Evolutionary conservation across 331 rosid genomes (phyloP), one percentile per base, ranked within the genome.

Genomic region (Pyrus hybrid): DNA sequence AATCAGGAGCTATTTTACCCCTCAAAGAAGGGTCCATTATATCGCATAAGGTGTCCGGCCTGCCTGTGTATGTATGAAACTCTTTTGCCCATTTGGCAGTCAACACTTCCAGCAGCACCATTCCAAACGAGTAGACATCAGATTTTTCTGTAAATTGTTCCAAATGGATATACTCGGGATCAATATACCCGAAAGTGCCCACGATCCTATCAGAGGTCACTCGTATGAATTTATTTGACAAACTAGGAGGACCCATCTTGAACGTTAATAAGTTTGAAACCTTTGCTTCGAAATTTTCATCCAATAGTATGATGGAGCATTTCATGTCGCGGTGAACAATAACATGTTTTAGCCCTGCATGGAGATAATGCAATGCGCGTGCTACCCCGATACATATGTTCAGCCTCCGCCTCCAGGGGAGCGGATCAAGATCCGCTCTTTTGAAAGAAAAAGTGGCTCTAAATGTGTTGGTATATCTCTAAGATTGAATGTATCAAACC

Each of bases 271-370:
- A 85, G 71, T 88, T 88, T 18, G 90, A 77, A 12, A 88, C 75
- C 53, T 85, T 86, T 30, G 88, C 88, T 23, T 75, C 82, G 71
- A 17, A 89, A 76, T 75, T 85, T 2, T 74, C 80, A 58, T 89
- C 89, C 7, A 89, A 8, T 20, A 88, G 88, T 69, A 88, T 76
- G 78, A 84, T 88, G 76, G 86, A 73, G 6, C 88, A 81, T 62
- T 89, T 89, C 41, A 89, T 83, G 70, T 89, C 89, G 72, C 93
- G 74, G 26, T 89, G 91, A 43, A 83, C 78, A 57, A 87, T 87
- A 12, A 2, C 41, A 8, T 7, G 41, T 8, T 33, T 33, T 33
- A 33, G 41, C 41, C 41, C 41, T 33, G 41, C 41, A 33, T 33
- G 41, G 41, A 33, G 41, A 8, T 33, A 33, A 8, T 33, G 41